Evolutionary conservation across 352 stramenopile species (phyloP).

Genomic region (Phytophthora pseudosyringae): DNA sequence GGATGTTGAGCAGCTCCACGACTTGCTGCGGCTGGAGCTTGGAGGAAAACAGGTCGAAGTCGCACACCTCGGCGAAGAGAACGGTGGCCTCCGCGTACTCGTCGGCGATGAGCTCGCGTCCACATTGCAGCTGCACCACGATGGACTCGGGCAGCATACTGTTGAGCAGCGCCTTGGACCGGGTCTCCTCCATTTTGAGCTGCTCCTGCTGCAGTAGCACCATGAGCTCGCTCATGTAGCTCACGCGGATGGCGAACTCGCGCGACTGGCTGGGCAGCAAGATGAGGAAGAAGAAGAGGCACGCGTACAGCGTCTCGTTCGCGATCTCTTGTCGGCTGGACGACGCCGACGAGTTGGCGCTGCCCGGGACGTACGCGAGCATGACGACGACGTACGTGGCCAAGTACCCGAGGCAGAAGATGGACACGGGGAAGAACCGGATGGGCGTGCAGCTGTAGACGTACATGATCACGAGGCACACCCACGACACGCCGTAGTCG

Average conservation of each 20-base stretch:
- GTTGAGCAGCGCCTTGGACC: conserved; percentile 81
- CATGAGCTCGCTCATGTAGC: conserved; percentile 89
- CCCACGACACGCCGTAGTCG: conserved; percentile 83
- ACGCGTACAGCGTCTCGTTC: conserved; percentile 82
- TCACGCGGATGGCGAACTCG: conserved; percentile 83
- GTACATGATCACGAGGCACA: conserved; percentile 87
- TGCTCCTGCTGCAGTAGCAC: conserved; percentile 83
- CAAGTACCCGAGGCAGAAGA: conserved; percentile 72
- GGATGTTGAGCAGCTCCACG: conserved; percentile 88
- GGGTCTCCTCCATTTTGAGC: conserved; percentile 81
- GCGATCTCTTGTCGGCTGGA: conserved; percentile 54
- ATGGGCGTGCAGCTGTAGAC: conserved; percentile 86
- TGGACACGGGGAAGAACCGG: conserved; percentile 79
- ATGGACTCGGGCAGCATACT: conserved; percentile 87
- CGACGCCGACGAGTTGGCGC: conserved; percentile 24
- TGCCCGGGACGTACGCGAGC: conserved; percentile 63
- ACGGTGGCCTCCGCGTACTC: conserved; percentile 79
- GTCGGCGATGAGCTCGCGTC: conserved; percentile 84
- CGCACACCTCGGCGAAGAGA: conserved; percentile 81
- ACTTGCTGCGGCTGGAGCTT: conserved; percentile 85
- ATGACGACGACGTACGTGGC: conserved; percentile 77
- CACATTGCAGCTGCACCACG: conserved; percentile 75
- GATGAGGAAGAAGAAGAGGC: conserved; percentile 85
- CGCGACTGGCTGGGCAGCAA: conserved; percentile 75
- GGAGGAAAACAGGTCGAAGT: conserved; percentile 88